Conservation (phyloP, 345 rosid species). For the Populus euphratica region DNA sequence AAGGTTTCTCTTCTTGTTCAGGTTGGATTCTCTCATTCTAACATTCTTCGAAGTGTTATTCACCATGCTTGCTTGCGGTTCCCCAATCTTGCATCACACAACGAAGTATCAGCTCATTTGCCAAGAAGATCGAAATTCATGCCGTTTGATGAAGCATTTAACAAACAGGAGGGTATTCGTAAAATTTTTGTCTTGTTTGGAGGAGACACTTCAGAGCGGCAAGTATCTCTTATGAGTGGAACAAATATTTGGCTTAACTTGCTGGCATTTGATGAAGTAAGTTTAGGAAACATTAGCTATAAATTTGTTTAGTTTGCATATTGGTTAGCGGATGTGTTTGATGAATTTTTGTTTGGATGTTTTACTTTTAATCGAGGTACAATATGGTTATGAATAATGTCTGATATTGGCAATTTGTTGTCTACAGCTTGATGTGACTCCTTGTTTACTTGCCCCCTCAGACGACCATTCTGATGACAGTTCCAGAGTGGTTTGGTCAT, state of each 20-base stretch:
- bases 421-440: constrained; percentile 79
- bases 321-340: not conserved
- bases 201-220: constrained; percentile 93
- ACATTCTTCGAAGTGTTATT: constrained; percentile 70
- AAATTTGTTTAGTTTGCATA: constrained; percentile 4
- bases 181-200: constrained; percentile 85
- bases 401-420: constrained; percentile 27
- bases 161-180: constrained; percentile 29
- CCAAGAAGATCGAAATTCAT: constrained; percentile 30
- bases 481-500: constrained; percentile 60
- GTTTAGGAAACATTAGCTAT: constrained; percentile 24
- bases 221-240: constrained; percentile 96
- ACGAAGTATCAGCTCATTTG: constrained; percentile 35
- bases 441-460: constrained; percentile 74
- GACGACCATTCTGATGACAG: constrained; percentile 36
- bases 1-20: constrained; percentile 29
- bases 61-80: constrained; percentile 75
- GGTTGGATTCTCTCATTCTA: constrained; percentile 97
- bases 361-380: constrained; percentile 1
- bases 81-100: constrained; percentile 52
- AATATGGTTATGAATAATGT: constrained; percentile 2
- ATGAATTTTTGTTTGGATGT: not conserved
- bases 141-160: constrained; percentile 24
- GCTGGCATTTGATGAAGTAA: constrained; percentile 77
- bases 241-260: constrained; percentile 92